Evolutionary conservation across 2,329 filamentous ascomycete species (phyloP), one percentile per base, ranked within the genome.

Genomic region (Arthroderma sp.): DNA sequence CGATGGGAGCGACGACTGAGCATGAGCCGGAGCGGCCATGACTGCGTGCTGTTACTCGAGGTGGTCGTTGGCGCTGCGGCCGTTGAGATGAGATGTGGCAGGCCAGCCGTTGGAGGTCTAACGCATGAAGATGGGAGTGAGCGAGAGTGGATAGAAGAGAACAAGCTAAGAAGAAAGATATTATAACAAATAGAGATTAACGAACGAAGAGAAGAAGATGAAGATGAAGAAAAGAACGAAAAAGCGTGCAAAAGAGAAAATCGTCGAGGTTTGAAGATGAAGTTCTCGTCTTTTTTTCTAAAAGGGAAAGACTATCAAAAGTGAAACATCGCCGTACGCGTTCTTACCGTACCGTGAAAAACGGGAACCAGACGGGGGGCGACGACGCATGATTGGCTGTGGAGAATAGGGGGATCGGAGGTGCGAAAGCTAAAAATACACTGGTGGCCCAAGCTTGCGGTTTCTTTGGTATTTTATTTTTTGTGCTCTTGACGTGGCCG

Each of bases 1-100:
- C 50, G 86, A 81, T 22, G 89, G 87, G 56, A 98, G 72, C 49
- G 89, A 95, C 47, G 86, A 77, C 67, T 94, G 86, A 51, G 64
- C 51, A 74, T 86, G 69, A 81, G 86, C 67, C 63, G 75, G 62
- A 61, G 66, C 50, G 59, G 62, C 65, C 67, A 70, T 70, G 43
- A 49, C 59, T 39, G 45, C 29, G 28, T 22, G 38, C 31, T 22
- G 33, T 36, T 43, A 33, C 38, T 22, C 15, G 15, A 22, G 15
- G 15, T 22, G 15, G 15, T 22, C 15, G 15, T 22, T 22, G 15
- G 15, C 15, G 15, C 15, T 22, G 15, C 64, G 66, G 68, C 69
- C 40, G 48, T 58, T 42, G 46, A 11, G 22, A 41, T 22, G 22
- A 29, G 29, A 10, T 42, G 30, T 36, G 27, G 10, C 31, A 15